Evolutionary conservation across 2,329 filamentous ascomycete species (phyloP), one percentile per base, ranked within the genome.

Genomic region (Juglanconis juglandina): DNA sequence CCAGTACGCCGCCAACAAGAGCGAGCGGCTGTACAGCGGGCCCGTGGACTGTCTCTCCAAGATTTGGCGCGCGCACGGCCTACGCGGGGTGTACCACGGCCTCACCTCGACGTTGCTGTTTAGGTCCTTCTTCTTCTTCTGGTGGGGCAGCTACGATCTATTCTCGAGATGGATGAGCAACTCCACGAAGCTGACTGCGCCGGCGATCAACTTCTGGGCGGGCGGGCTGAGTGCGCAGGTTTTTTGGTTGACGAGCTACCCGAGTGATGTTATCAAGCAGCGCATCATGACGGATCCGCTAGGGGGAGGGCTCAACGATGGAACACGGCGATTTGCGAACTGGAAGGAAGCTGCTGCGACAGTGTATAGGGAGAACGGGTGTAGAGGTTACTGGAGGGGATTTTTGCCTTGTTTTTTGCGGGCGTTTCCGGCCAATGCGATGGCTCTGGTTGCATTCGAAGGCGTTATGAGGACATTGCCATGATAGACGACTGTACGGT

Each of bases 101-200:
- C 82, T 99, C 11, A 79, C 76, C 42, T 91, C 95, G 1, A 98
- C 95, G 0, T 79, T 98, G 53, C 75, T 98, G 52, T 98, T 98
- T 78, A 85, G 95, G 17, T 86, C 87, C 13, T 96, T 94, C 77
- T 99, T 99, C 81, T 97, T 96, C 82, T 95, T 89, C 79, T 98
- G 93, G 93, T 99, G 95, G 95, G 87, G 88, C n/a, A 90, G 87
- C 62, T 99, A 99, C 78, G 94, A 97, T 69, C 68, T 96, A 35
- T 83, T 98, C 67, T 90, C 91, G 5, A 81, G 85, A 30, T 76
- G 81, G 61, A 78, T 98, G 70, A 79, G 84, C 58, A 75, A 84
- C 17, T 79, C 86, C 68, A 96, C 93, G 2, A 75, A 68, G 11
- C 77, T 97, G 57, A 89, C 89, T 57, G 85, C 86, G 0, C 92